Percentiles rank a stretch among this genome's conserved stretches.
These are phyloP conservation scores for Artomyces pyxidatus DNA, from an alignment of 768 basidiomycete genomes.

Conservation along the genomic window DNA sequence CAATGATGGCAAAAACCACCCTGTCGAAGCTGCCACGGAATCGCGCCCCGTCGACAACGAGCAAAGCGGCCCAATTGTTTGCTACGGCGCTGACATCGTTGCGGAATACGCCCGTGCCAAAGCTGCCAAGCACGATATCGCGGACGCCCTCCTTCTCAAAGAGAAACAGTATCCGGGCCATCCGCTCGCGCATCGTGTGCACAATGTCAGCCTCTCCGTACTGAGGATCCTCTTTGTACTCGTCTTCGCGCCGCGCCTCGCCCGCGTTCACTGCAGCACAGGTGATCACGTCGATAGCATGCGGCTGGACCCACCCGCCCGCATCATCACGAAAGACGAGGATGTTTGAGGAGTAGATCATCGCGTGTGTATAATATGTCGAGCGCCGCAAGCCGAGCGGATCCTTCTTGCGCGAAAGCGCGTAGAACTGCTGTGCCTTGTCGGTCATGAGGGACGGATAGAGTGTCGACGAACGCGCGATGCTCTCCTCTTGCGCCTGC, in stretches of 20 bases:
- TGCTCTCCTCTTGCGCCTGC: slow-evolving; percentile 74
- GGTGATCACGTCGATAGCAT: slow-evolving; percentile 58
- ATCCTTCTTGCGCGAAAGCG: slow-evolving; percentile 28
- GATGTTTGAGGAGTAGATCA: slow-evolving; percentile 65
- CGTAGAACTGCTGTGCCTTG: slow-evolving; percentile 53
- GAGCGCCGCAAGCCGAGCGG: no score
- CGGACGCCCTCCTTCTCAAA: slow-evolving; percentile 54
- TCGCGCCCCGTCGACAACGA: slow-evolving; percentile 39
- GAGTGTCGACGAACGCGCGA: slow-evolving; percentile 69
- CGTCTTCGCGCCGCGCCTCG: slow-evolving; percentile 26
- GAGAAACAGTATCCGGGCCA: slow-evolving; percentile 57
- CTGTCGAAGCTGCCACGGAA: slow-evolving; percentile 52
- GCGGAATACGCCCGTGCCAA: slow-evolving; percentile 71
- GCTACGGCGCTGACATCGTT: slow-evolving; percentile 56
- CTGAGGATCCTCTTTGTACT: background rate
- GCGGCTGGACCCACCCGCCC: slow-evolving; percentile 47
- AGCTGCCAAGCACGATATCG: slow-evolving; percentile 63
- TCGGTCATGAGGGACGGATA: slow-evolving; percentile 52
- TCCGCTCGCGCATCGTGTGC: slow-evolving; percentile 56
- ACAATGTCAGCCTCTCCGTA: slow-evolving; percentile 34
- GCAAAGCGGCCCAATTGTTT: slow-evolving; percentile 54
- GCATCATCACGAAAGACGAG: slow-evolving; percentile 55
- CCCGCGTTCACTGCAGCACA: slow-evolving; percentile 72
- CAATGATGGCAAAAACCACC: slow-evolving; percentile 62
- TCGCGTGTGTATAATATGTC: slow-evolving; percentile 70